A percentile compares a stretch with the other conserved stretches of the same genome.
These are phyloP conservation scores for Globisporangium middletonii DNA, from an alignment of 352 stramenopile species.

Conservation along the genomic window DNA sequence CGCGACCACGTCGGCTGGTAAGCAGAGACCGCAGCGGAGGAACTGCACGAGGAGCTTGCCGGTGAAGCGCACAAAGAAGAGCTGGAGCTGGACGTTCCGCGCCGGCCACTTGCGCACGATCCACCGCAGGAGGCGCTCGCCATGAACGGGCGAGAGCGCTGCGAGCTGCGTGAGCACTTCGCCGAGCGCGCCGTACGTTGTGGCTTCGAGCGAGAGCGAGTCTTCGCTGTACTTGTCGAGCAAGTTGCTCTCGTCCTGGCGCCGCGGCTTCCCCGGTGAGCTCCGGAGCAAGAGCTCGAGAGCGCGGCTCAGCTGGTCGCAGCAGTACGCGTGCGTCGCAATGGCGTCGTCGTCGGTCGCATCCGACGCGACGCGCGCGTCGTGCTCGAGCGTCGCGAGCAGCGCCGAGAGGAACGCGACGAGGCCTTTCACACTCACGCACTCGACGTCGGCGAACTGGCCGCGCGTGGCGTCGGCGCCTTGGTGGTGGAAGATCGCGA, in stretches of 20 bases:
- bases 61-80: slow-evolving; percentile 72
- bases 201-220: slow-evolving; percentile 58
- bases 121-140: slow-evolving; percentile 54
- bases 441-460: slow-evolving; percentile 20
- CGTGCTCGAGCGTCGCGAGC: slow-evolving; percentile 34
- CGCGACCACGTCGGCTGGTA: slow-evolving; percentile 38
- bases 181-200: slow-evolving; percentile 49
- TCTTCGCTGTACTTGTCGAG: slow-evolving; percentile 61
- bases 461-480: slow-evolving; percentile 13
- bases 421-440: slow-evolving; percentile 53
- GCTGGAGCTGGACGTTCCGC: slow-evolving; percentile 64
- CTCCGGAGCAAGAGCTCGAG: slow-evolving; percentile 51
- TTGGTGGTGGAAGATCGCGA: slow-evolving; percentile 74
- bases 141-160: slow-evolving; percentile 54
- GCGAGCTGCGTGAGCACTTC: slow-evolving; percentile 60
- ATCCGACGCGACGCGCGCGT: slow-evolving; percentile 14
- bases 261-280: slow-evolving; percentile 35
- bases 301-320: slow-evolving; percentile 38
- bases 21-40: slow-evolving; percentile 46
- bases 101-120: slow-evolving; percentile 71
- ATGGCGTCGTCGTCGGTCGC: slow-evolving; percentile 20
- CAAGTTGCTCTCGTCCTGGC: slow-evolving; percentile 36
- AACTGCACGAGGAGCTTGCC: slow-evolving; percentile 54
- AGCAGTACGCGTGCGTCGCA: slow-evolving; percentile 25
- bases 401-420: slow-evolving; percentile 47